A percentile compares a stretch with the other conserved stretches of the same genome.
phyloP scores from a whole-genome alignment of 2,329 filamentous ascomycete species.

The Hypoxylon sp. region DNA sequence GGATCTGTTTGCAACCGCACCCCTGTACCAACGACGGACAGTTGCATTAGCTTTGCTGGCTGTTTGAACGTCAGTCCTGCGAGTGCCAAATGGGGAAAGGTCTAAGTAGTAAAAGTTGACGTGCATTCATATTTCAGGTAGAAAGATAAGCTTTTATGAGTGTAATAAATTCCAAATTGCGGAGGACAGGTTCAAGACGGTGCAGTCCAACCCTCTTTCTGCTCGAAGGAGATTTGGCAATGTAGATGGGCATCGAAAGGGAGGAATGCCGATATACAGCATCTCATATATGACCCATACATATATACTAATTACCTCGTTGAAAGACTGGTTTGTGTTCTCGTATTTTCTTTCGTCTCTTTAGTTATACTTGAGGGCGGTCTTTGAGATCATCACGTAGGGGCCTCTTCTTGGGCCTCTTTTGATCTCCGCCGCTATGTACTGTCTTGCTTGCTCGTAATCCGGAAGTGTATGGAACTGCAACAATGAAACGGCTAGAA shows the following conservation, averaged over 20 bases:
- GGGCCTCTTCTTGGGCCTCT: slow-evolving; percentile 24
- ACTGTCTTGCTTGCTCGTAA: slow-evolving; percentile 35
- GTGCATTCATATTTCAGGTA: slow-evolving; percentile 21
- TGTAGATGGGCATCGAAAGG: slow-evolving; percentile 16
- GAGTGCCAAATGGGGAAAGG: slow-evolving; percentile 33
- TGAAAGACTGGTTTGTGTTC: slow-evolving; percentile 41
- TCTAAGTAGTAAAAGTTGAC: slow-evolving; percentile 31
- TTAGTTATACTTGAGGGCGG: slow-evolving; percentile 35
- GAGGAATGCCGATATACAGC: slow-evolving; percentile 26
- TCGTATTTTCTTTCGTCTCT: slow-evolving; percentile 41
- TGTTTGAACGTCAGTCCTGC: slow-evolving; percentile 53
- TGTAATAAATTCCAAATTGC: slow-evolving; percentile 7
- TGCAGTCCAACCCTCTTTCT: slow-evolving; percentile 5
- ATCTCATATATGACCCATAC: slow-evolving; percentile 23
- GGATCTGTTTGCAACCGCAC: slow-evolving; percentile 48
- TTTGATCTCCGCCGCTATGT: slow-evolving; percentile 37
- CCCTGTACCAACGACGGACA: slow-evolving; percentile 49
- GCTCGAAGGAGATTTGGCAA: neutral
- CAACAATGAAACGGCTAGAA: slow-evolving; percentile 40
- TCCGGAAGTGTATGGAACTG: slow-evolving; percentile 29
- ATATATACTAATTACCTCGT: slow-evolving; percentile 34
- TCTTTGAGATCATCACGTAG: slow-evolving; percentile 47
- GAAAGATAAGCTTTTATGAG: slow-evolving; percentile 10
- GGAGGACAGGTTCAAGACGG: neutral
- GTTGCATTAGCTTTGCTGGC: slow-evolving; percentile 51